Evolutionary conservation across 805 yeast genomes (phyloP), one percentile per base, ranked within the genome.

Genomic region (Lipomyces kockii): DNA sequence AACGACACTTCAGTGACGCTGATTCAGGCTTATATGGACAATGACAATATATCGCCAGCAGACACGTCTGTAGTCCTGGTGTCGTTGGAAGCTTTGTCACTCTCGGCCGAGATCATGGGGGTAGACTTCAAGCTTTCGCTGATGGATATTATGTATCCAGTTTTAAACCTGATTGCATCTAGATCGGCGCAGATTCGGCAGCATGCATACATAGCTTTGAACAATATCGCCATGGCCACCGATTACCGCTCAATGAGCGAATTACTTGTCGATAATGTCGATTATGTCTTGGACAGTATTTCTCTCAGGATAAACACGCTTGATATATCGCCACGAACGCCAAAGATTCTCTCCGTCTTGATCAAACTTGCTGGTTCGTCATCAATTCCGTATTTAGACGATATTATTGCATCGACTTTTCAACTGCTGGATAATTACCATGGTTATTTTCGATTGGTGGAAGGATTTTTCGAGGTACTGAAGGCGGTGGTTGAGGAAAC

Each of bases 371-470:
- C 93, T 0, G 97, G 97, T 0, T 80, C 84, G 9, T 80, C 84
- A 37, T 80, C 92, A 29, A 79, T 92, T 14, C 82, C 83, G 39
- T 91, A 87, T 67, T 81, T 94, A 62, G 85, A 82, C 61, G 98
- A 94, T 76, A 82, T 94, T 0, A 80, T 94, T 22, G 84, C 87
- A 59, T 86, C 92, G 2, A 83, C 92, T 69, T 92, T 94, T 76
- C 85, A 88, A 22, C 79, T 93, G 46, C 81, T 94, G 60, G 98
- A 94, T 78, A 82, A 87, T 62, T 94, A 89, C 74, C 97, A 93
- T 78, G 96, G 94, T 0, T 94, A 94, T 76, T 80, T 87, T 1
- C 80, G 82, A 17, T 79, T 95, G 20, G 87, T 91, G 63, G 88
- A 88, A 66, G 91, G 91, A 1, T 88, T 91, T 67, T 90, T 92